phyloP scores from a whole-genome alignment of 2,329 filamentous ascomycete species.

The Sarocladiaceae sp. region DNA sequence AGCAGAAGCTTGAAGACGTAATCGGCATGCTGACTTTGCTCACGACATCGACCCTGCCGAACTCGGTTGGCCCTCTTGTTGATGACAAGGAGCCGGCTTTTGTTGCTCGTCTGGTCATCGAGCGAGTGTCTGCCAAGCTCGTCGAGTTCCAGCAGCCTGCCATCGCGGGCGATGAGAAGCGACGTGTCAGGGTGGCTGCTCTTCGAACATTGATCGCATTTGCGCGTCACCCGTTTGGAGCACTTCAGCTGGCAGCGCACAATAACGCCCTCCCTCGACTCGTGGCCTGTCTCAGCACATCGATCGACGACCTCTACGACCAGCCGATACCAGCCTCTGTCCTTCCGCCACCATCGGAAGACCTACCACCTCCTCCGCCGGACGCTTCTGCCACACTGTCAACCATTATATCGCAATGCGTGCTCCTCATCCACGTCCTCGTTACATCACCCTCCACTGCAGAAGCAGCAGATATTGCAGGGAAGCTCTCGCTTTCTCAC shows the following conservation, averaged over 20 bases:
- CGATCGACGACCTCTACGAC: slow-evolving; percentile 73
- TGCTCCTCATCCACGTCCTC: slow-evolving; percentile 47
- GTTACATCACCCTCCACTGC: slow-evolving; percentile 44
- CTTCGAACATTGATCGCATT: slow-evolving; percentile 57
- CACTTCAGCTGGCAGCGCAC: slow-evolving; percentile 62
- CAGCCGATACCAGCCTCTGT: slow-evolving; percentile 39
- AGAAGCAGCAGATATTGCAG: slow-evolving; percentile 55
- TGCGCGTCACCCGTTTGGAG: slow-evolving; percentile 58
- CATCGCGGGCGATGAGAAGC: slow-evolving; percentile 31
- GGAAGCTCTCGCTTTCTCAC: slow-evolving; percentile 64
- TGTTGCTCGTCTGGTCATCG: slow-evolving; percentile 48
- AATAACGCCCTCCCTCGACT: slow-evolving; percentile 68
- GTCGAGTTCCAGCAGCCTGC: slow-evolving; percentile 46
- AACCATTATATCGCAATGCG: slow-evolving; percentile 43
- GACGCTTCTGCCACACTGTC: slow-evolving; percentile 30
- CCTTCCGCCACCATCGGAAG: slow-evolving; percentile 19
- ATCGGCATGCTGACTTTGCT: slow-evolving; percentile 62
- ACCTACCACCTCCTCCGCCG: slow-evolving; percentile 9
- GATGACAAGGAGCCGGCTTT: slow-evolving; percentile 37
- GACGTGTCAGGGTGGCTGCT: slow-evolving; percentile 40
- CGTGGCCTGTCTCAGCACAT: slow-evolving; percentile 57
- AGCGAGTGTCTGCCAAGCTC: slow-evolving; percentile 59
- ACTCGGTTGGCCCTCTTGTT: slow-evolving; percentile 60
- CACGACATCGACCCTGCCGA: slow-evolving; percentile 58
- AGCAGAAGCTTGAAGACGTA: slow-evolving; percentile 61